A percentile compares a stretch with the other conserved stretches of the same genome.
These are phyloP conservation scores for Chlorella variabilis DNA, from an alignment of 163 green algal species.

Conservation along the genomic window DNA sequence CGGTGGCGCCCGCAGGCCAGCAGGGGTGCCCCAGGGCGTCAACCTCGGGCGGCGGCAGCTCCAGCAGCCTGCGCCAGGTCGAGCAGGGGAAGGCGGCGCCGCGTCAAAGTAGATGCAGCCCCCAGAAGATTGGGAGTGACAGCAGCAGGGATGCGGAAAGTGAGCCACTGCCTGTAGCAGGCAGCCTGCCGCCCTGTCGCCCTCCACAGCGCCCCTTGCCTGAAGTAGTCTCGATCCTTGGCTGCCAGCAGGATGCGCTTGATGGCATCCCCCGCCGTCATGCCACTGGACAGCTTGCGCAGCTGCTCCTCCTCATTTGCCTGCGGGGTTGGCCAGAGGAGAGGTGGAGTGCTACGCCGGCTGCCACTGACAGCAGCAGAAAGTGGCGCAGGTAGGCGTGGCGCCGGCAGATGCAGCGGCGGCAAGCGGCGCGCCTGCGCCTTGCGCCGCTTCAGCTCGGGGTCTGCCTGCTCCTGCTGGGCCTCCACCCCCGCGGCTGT, in stretches of 20 bases:
- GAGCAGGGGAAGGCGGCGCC: background rate
- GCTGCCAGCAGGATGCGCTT: conserved; percentile 65
- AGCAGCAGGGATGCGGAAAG: background rate
- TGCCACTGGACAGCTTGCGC: conserved; percentile 32
- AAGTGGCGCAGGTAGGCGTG: too few relatives aligned
- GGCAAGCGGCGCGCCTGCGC: too few relatives aligned
- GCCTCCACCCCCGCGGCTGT: conserved; percentile 27
- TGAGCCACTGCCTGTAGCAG: too few relatives aligned
- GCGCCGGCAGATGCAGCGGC: background rate
- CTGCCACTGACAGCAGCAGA: too few relatives aligned
- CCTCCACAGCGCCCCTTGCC: too few relatives aligned
- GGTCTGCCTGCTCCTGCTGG: conserved; percentile 24
- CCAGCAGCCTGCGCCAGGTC: conserved; percentile 64
- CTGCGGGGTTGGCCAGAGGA: too few relatives aligned
- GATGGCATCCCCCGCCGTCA: conserved; percentile 64
- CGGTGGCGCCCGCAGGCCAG: conserved; percentile 61
- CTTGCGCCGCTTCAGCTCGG: conserved; percentile 13
- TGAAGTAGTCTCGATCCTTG: conserved; percentile 75
- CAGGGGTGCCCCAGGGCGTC: conserved; percentile 71
- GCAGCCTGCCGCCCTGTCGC: too few relatives aligned
- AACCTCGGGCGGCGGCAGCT: conserved; percentile 68
- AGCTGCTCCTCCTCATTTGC: conserved; percentile 48
- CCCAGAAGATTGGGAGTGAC: background rate
- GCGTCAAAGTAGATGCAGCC: background rate
- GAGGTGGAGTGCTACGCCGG: too few relatives aligned